Percentiles rank a stretch among this genome's conserved stretches.
Conservation (phyloP, 495 filamentous ascomycete species). For the Pyrenopolyporus hunteri region DNA sequence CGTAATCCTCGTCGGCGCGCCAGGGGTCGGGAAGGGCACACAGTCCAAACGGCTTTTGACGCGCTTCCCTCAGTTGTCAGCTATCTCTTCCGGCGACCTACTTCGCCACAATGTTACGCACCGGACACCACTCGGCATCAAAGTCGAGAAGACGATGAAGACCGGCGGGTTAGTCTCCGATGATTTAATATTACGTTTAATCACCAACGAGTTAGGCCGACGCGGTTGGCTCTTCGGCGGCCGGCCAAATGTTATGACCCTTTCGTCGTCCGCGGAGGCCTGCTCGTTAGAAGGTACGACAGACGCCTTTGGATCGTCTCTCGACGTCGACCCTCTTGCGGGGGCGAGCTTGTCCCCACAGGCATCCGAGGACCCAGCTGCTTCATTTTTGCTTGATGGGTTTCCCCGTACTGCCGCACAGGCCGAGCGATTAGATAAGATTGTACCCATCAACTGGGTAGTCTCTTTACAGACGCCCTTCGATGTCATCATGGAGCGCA, state of each 20-base stretch:
- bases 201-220: constrained; percentile 80
- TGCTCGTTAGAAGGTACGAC: constrained; percentile 40
- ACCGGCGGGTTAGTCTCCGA: constrained; percentile 85
- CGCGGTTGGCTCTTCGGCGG: constrained; percentile 76
- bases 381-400: constrained; percentile 94
- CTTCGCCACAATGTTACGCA: constrained; percentile 90
- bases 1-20: constrained; percentile 94
- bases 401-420: constrained; percentile 90
- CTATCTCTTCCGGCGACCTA: constrained; percentile 92
- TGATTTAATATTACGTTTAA: constrained; percentile 87
- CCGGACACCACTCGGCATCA: constrained; percentile 82
- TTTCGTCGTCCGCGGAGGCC: constrained; percentile 44
- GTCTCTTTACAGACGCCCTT: constrained; percentile 70
- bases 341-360: constrained; percentile 44
- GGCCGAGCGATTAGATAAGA: constrained; percentile 73
- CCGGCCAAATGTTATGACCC: constrained; percentile 51
- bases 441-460: constrained; percentile 91
- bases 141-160: constrained; percentile 87
- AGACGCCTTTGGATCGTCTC: constrained; percentile 48
- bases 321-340: constrained; percentile 41
- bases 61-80: constrained; percentile 85
- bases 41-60: constrained; percentile 87
- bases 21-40: constrained; percentile 90
- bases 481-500: constrained; percentile 84
- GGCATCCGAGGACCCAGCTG: constrained; percentile 70